Base-by-base conservation (phyloP, 768 basidiomycete genomes). In the Dendrothele bispora region DNA sequence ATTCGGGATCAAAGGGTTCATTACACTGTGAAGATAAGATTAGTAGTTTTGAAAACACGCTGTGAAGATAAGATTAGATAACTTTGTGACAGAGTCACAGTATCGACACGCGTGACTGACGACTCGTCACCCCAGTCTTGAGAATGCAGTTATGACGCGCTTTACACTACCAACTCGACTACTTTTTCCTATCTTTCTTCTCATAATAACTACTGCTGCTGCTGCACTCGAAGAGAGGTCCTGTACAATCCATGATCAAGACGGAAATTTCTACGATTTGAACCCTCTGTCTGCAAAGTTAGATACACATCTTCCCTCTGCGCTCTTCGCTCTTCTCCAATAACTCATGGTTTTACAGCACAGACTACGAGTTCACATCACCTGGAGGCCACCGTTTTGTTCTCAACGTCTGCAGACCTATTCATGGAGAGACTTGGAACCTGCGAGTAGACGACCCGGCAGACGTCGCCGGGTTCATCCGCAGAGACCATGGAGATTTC, bases 251-350 rank as follows among this genome's bases (percentile, higher is more conserved):
- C 78, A 77, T 53, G n/a, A n/a, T n/a, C 69, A 76, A 17, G 68
- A 73, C 26, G 79, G 77, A 22, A 79, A 77, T 27, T 86, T 72
- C 63, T 91, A 83, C 51, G 84, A 90, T 61, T 65, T 91, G 40
- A 88, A 69, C 56, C 69, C 79, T 17, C 74, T 91, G 30, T 78
- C 69, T 54, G 61, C 79, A 38, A 78, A 68, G 86, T 88, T 63
- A 49, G 73, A 26, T 51, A 28, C 24, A 32, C 43, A 39, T 47
- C 37, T 24, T 44, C 21, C 28, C 14, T 7, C 41, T 39, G 21
- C 34, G 46, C n/a, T n/a, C n/a, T n/a, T n/a, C n/a, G 30, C 35
- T 48, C 6, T 41, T 29, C 42, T 46, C 40, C 29, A 55, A 46
- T 42, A 45, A 26, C n/a, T 52, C 34, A 21, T 60, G 25, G 37